Evolutionary conservation across 257 asterid genomes (phyloP).

Genomic region (Avicennia marina): DNA sequence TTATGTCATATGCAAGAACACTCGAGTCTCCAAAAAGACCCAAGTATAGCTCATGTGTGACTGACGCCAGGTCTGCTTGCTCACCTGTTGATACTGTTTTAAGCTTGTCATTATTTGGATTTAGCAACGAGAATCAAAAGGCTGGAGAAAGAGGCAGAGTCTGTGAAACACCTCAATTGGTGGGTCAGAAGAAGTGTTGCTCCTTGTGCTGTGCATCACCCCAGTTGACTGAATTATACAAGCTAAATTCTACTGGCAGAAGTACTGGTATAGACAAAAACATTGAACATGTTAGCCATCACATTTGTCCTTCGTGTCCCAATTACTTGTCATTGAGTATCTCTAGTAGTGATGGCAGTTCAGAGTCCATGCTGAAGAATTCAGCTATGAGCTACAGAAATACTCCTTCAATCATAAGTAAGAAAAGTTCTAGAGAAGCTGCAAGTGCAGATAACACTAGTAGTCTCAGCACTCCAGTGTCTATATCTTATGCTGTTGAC

Average conservation of each 20-base stretch:
- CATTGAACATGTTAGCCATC: conserved; percentile 11
- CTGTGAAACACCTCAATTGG: conserved; percentile 20
- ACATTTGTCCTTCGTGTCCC: conserved; percentile 24
- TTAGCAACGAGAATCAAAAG: conserved; percentile 22
- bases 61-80: conserved; percentile 19
- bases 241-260: conserved; percentile 14
- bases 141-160: conserved; percentile 39
- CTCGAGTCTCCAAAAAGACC: conserved; percentile 45
- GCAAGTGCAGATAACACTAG: conserved; percentile 21
- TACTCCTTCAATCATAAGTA: conserved; percentile 69
- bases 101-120: conserved; percentile 46
- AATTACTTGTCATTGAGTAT: conserved; percentile 27
- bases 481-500: conserved; percentile 17
- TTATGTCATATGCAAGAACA: conserved; percentile 14
- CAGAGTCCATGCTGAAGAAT: conserved; percentile 56
- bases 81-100: conserved; percentile 40
- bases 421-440: conserved; percentile 24
- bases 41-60: conserved; percentile 21
- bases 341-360: conserved; percentile 35
- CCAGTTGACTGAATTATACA: conserved; percentile 20
- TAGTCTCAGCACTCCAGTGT: conserved; percentile 18
- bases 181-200: too few species aligned
- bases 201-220: too few species aligned
- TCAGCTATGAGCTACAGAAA: conserved; percentile 62
- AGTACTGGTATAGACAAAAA: neutral